A percentile compares a stretch with the other conserved stretches of the same genome.
Evolutionary conservation across 164 flowering plant genomes (phyloP).

Genomic region (Tinospora cordifolia): DNA sequence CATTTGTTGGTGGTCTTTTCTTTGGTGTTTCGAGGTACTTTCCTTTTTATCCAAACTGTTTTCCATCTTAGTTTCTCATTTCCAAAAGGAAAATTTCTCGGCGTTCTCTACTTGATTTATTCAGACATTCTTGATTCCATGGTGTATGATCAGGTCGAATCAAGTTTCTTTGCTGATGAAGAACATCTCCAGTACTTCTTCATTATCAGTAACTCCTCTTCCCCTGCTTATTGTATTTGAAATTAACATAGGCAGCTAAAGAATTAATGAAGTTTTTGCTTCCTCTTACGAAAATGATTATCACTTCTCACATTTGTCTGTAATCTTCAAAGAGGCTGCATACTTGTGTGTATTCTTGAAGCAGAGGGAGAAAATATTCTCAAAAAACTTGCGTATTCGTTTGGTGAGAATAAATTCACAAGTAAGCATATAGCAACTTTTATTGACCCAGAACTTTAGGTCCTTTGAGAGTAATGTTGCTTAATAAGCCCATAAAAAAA

Average conservation of each 20-base stretch:
- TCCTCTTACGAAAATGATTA: background rate
- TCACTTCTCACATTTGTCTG: too few species aligned
- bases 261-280: background rate
- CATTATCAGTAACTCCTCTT: slow-evolving; percentile 17
- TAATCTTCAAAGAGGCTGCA: background rate
- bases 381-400: too few species aligned
- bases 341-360: background rate
- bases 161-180: slow-evolving; percentile 13
- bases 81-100: background rate
- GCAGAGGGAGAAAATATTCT: background rate
- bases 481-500: too few species aligned
- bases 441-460: too few species aligned
- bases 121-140: background rate
- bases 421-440: too few species aligned
- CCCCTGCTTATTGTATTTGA: background rate
- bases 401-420: too few species aligned
- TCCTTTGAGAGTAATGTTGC: too few species aligned
- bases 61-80: background rate
- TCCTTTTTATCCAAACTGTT: background rate
- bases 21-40: slow-evolving; percentile 21
- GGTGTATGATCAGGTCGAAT: slow-evolving; percentile 13
- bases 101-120: background rate
- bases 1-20: slow-evolving; percentile 16
- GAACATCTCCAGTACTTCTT: slow-evolving; percentile 17
- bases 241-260: too few species aligned